Evolutionary conservation across 2,329 filamentous ascomycete genomes (phyloP).

Genomic region (Diaporthe nobilis): DNA sequence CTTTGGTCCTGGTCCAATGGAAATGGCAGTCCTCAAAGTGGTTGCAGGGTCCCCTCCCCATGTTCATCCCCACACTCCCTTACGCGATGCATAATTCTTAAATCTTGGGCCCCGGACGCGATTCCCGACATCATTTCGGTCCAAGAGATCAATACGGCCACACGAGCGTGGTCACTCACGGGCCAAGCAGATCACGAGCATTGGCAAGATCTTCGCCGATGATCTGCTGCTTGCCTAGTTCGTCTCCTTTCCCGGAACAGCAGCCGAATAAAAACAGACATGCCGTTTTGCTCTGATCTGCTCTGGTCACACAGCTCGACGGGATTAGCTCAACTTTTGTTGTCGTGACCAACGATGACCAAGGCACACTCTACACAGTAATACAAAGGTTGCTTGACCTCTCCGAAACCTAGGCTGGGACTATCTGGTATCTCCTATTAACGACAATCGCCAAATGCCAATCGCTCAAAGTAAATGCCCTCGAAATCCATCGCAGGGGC

Average conservation of each 20-base stretch:
- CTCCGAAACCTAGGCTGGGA: not conserved
- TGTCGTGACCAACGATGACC: not conserved
- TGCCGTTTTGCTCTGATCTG: not conserved
- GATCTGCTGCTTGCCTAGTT: not conserved
- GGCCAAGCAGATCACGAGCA: slow-evolving; percentile 31
- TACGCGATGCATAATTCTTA: slow-evolving; percentile 27
- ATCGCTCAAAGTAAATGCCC: not conserved
- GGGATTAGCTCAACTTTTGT: not conserved
- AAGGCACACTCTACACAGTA: not conserved
- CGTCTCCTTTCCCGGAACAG: not conserved
- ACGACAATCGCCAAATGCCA: slow-evolving; percentile 11
- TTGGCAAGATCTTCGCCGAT: slow-evolving; percentile 1
- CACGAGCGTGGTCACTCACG: slow-evolving; percentile 15
- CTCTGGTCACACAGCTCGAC: not conserved
- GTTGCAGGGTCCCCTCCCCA: slow-evolving; percentile 19
- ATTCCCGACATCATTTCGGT: slow-evolving; percentile 30
- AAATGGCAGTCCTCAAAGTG: slow-evolving; percentile 1
- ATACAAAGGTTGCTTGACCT: not conserved
- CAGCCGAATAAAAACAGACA: not conserved
- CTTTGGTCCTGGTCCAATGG: not conserved
- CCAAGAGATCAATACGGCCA: slow-evolving; percentile 25
- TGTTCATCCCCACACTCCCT: slow-evolving; percentile 26
- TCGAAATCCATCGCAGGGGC: not conserved
- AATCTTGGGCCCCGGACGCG: slow-evolving; percentile 32
- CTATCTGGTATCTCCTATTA: slow-evolving; percentile 36